Evolutionary conservation across 768 basidiomycete genomes (phyloP), one percentile per base, ranked within the genome.

Genomic region (Psilocybe subaeruginosa): DNA sequence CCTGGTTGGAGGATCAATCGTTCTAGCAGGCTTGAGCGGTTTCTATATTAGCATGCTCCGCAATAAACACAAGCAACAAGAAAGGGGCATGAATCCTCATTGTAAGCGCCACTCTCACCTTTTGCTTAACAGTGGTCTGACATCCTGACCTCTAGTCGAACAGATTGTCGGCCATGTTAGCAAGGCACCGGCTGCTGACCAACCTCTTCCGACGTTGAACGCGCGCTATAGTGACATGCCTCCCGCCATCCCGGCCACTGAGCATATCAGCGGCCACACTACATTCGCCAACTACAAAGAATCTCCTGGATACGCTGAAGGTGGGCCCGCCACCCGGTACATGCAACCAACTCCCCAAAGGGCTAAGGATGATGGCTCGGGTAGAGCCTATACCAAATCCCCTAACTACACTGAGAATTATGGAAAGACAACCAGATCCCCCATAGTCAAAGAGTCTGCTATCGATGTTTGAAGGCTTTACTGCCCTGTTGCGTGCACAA

Each of bases 281-380:
- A 74, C 74, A 2, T 64, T 72, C 19, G 51, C 64, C 5, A 66
- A 72, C 9, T 72, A 61, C 52, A 69, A 70, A 43, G 50, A 67
- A 4, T 66, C 71, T n/a, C 54, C 68, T 45, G 64, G 59, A 35
- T 59, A 66, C 41, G 41, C 49, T 31, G 62, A 66, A 46, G 33
- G 58, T 8, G 71, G 62, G 3, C 60, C 56, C 23, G 62, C 49
- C 16, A 30, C 62, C 23, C 66, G 68, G 6, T 58, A 61, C 31
- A 69, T 72, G 65, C 68, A 66, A 19, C 76, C 77, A 1, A 59
- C 72, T 11, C 76, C 76, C 0, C 77, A 77, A 59, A 70, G 74
- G 35, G 57, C 60, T 29, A 67, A 64, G 41, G 56, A 39, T n/a
- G 66, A 70, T 29, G 70, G 67, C 4, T 66, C 68, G 41, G 69